Evolutionary conservation across 441 rosid species (phyloP).

Genomic region (Erodium texanum): DNA sequence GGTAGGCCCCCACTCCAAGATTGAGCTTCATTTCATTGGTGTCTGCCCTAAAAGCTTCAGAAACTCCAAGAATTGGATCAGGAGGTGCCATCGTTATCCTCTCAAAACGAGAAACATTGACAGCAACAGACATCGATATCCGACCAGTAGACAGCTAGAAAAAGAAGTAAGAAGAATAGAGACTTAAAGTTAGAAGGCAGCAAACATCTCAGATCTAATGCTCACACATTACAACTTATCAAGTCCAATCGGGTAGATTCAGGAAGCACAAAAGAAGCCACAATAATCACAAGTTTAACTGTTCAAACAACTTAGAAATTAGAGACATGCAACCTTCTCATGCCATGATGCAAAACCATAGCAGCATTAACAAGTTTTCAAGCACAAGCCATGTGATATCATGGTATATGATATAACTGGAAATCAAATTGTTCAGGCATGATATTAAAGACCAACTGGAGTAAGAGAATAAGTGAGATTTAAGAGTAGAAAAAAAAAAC

Average conservation of each 20-base stretch:
- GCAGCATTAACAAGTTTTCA: neutral
- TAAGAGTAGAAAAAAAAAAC: neutral
- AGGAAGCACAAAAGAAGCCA: neutral
- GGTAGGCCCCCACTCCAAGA: constrained; percentile 95
- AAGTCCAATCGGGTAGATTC: neutral
- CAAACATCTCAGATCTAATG: neutral
- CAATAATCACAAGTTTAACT: neutral
- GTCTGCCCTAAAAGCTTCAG: constrained; percentile 91
- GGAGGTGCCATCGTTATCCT: constrained; percentile 91
- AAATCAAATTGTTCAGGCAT: neutral
- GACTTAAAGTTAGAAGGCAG: constrained; percentile 12
- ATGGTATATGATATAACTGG: neutral
- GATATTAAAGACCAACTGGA: neutral
- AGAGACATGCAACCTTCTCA: neutral
- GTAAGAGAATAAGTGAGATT: neutral
- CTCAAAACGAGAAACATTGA: constrained; percentile 70
- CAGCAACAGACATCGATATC: constrained; percentile 56
- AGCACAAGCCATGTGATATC: neutral
- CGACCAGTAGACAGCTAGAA: constrained; percentile 42
- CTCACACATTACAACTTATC: constrained; percentile 1
- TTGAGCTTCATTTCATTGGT: constrained; percentile 71
- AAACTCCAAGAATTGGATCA: constrained; percentile 95
- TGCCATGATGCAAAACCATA: neutral
- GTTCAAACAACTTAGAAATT: neutral
- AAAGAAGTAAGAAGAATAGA: neutral